phyloP scores from a whole-genome alignment of 129 eudicot genomes.

The Heracleum sosnowskyi region DNA sequence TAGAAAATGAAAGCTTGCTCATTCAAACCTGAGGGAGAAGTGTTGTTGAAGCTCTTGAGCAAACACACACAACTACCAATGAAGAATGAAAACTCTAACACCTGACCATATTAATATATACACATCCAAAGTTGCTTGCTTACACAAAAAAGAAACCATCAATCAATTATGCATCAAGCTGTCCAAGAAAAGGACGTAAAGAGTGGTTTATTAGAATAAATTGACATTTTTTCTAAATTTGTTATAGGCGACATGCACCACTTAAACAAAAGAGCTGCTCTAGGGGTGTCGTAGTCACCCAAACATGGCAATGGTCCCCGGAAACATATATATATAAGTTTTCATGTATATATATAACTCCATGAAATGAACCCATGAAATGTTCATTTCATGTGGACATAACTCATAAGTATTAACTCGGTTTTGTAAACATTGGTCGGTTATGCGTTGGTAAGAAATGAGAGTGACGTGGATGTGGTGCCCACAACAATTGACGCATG shows the following conservation, averaged over 20 bases:
- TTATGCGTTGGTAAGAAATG: too few relatives aligned
- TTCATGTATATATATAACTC: too few relatives aligned
- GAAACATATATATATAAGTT: too few relatives aligned
- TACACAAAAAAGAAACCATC: background rate
- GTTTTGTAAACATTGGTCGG: too few relatives aligned
- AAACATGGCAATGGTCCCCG: background rate
- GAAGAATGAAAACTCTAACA: background rate
- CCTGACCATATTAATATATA: background rate
- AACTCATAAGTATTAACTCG: too few relatives aligned
- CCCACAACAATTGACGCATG: too few relatives aligned
- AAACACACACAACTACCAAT: conserved; percentile 1
- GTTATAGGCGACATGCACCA: background rate
- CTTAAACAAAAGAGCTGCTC: background rate
- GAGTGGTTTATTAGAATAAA: background rate
- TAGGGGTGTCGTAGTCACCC: background rate
- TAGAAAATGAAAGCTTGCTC: background rate
- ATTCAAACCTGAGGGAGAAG: background rate
- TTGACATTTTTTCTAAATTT: background rate
- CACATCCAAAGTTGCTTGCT: background rate
- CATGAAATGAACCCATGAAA: too few relatives aligned
- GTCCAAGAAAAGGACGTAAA: background rate
- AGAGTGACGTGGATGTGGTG: too few relatives aligned
- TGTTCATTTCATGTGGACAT: too few relatives aligned
- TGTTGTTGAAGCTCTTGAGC: background rate
- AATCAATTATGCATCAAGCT: conserved; percentile 2